These are phyloP conservation scores for Stentor coeruleus DNA, from an alignment of 73 alveolate species.

Conservation along the genomic window DNA sequence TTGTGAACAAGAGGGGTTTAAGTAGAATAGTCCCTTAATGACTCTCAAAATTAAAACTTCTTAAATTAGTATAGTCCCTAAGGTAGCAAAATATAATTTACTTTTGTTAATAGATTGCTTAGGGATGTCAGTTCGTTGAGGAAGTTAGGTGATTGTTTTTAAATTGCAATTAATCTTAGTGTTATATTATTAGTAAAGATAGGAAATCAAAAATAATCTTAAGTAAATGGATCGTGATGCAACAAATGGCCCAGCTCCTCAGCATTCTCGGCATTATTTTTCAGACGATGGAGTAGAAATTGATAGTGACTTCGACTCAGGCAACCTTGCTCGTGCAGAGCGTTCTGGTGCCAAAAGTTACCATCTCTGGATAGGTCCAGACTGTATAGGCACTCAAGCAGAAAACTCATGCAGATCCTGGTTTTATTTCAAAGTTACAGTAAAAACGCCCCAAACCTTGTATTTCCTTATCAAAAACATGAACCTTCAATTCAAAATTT, in stretches of 20 bases:
- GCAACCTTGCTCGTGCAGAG: constrained; percentile 19
- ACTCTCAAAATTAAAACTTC: too few species aligned
- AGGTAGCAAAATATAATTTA: too few species aligned
- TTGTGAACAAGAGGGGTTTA: too few species aligned
- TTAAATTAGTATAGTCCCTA: too few species aligned
- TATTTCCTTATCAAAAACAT: constrained; percentile 37
- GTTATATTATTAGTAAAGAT: too few species aligned
- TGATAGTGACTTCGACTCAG: constrained; percentile 29
- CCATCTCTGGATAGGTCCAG: constrained; percentile 24
- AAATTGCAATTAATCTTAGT: too few species aligned
- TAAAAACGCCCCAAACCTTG: constrained; percentile 2
- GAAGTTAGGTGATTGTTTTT: too few species aligned
- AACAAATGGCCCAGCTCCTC: neutral
- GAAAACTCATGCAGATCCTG: constrained; percentile 42
- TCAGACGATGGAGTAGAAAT: neutral
- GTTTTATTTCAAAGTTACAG: constrained; percentile 47
- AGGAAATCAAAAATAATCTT: too few species aligned
- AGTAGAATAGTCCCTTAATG: too few species aligned
- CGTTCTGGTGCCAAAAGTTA: neutral
- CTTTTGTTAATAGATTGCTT: too few species aligned
- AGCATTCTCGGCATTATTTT: neutral
- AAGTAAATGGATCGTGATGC: neutral
- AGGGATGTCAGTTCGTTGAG: too few species aligned
- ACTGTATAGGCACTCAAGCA: constrained; percentile 18
- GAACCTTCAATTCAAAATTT: constrained; percentile 30